phyloP scores from a whole-genome alignment of 2,329 filamentous ascomycete species.

The Colletotrichum costaricense region DNA sequence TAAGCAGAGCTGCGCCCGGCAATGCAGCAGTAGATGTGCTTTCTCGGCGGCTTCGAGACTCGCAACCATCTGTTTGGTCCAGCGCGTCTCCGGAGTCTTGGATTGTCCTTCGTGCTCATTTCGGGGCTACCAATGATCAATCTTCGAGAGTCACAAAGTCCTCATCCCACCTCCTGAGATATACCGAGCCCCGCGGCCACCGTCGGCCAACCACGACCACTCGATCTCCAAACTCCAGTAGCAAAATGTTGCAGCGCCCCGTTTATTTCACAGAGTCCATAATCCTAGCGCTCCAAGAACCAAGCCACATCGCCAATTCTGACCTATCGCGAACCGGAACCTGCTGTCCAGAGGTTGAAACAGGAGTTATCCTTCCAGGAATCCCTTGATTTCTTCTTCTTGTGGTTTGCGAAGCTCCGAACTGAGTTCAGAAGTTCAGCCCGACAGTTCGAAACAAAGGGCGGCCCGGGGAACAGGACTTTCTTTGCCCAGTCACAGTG shows the following conservation, averaged over 20 bases:
- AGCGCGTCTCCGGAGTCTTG: background rate
- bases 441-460: constrained; percentile 22
- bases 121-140: background rate
- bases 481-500: background rate
- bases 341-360: constrained; percentile 16
- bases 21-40: background rate
- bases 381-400: constrained; percentile 5
- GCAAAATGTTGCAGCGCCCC: constrained; percentile 1
- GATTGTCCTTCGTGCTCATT: background rate
- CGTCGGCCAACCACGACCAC: constrained; percentile 13
- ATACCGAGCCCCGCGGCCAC: constrained; percentile 19
- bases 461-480: background rate
- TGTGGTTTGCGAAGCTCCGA: background rate
- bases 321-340: background rate
- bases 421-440: constrained; percentile 16
- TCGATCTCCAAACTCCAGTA: background rate
- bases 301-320: background rate
- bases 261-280: background rate
- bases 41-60: background rate
- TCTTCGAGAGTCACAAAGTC: background rate
- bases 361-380: constrained; percentile 18
- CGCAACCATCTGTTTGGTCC: background rate
- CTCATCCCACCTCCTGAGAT: constrained; percentile 4
- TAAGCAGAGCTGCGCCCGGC: constrained; percentile 11
- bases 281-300: background rate